Evolutionary conservation across 1,284 basidiomycete genomes (phyloP), one percentile per base, ranked within the genome.

Genomic region (Jaminaea rosea): DNA sequence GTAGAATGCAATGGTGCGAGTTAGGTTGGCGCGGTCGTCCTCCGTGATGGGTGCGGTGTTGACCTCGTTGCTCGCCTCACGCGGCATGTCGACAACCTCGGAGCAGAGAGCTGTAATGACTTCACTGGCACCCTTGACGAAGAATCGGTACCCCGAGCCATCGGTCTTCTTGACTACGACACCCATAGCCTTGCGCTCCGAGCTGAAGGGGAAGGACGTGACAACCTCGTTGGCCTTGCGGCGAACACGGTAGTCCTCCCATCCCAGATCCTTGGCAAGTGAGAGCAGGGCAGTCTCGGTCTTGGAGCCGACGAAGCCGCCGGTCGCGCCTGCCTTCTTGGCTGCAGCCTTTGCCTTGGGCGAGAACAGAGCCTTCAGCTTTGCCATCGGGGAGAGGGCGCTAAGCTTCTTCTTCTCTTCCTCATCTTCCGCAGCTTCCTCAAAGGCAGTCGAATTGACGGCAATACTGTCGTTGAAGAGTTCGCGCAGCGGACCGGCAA

Each of bases 361-460:
- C 24, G 21, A 19, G 26, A 47, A 17, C 4, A 11, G 28, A 17
- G 15, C 13, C 26, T 17, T 26, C 24, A 50, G n/a, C 26, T 23
- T 13, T 11, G 19, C 23, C 46, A 26, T 47, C n/a, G 26, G 26
- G 17, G 23, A 47, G 31, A 24, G 29, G 26, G 36, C 42, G 9
- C 31, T 27, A 10, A 24, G 17, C 44, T 47, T 47, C 26, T 44
- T 36, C 23, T 81, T 77, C 72, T 88, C 82, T 13, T 52, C 49
- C 36, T 62, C 60, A 31, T 62, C 58, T 36, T 72, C 77, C 19
- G 26, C 26, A 63, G 91, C 88, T 7, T 62, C 60, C 76, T 93
- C 86, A 75, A 97, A 98, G 11, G 92, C 93, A 7, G 93, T 97
- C 9, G 90, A 92, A 77, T 97, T 97, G 76, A 94, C 79, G 31